Evolutionary conservation across 1,284 basidiomycete genomes (phyloP).

Genomic region (Cystobasidium slooffiae): DNA sequence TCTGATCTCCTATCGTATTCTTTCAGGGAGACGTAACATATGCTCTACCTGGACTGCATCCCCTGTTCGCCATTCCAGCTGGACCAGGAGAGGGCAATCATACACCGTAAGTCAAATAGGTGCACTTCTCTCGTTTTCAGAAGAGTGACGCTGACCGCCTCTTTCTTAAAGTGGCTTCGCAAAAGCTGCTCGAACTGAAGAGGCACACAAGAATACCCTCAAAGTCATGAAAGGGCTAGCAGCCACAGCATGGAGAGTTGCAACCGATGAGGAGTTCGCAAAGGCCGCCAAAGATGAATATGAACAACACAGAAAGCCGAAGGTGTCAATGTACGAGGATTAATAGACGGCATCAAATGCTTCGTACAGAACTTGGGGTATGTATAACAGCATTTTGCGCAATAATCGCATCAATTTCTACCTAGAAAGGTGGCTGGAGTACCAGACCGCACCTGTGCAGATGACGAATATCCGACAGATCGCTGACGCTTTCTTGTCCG

Average conservation of each 20-base stretch:
- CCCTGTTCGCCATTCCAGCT: constrained; percentile 55
- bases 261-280: constrained; percentile 67
- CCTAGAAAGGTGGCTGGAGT: too few relatives aligned
- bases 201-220: constrained; percentile 68
- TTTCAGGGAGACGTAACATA: constrained; percentile 55
- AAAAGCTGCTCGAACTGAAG: constrained; percentile 64
- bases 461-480: too few relatives aligned
- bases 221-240: constrained; percentile 67
- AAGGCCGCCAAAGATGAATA: constrained; percentile 60
- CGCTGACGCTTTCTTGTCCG: too few relatives aligned
- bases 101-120: constrained; percentile 46
- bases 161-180: constrained; percentile 61
- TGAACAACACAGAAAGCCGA: constrained; percentile 39
- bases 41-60: constrained; percentile 55
- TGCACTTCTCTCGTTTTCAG: not conserved
- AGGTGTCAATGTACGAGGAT: constrained; percentile 10
- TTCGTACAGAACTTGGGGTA: too few relatives aligned
- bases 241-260: constrained; percentile 64
- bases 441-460: too few relatives aligned
- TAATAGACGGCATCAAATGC: not conserved
- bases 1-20: not conserved
- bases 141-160: not conserved
- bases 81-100: constrained; percentile 55
- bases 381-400: too few relatives aligned
- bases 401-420: too few relatives aligned